These are phyloP conservation scores for Brassica hybrid DNA, from an alignment of 441 rosid species.

Conservation along the genomic window DNA sequence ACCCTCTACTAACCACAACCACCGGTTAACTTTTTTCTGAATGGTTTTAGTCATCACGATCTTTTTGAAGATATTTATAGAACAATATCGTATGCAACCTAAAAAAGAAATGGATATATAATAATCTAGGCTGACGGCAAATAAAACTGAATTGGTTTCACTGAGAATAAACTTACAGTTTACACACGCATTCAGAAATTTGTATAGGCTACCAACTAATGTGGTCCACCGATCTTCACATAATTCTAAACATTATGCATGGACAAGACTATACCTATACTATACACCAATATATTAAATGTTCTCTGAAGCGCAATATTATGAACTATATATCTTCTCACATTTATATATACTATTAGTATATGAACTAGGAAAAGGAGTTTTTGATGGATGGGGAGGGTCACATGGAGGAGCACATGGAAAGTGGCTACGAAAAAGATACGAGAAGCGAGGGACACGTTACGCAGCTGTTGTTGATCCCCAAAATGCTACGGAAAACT, in stretches of 20 bases:
- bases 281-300: slow-evolving; percentile 16
- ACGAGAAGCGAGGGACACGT: slow-evolving; percentile 44
- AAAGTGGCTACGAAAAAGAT: slow-evolving; percentile 37
- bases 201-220: slow-evolving; percentile 17
- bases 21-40: background rate
- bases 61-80: slow-evolving; percentile 17
- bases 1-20: slow-evolving; percentile 5
- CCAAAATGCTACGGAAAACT: slow-evolving; percentile 8
- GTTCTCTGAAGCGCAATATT: background rate
- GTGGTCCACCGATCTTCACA: slow-evolving; percentile 29
- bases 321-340: background rate
- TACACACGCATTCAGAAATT: background rate
- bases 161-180: background rate
- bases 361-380: slow-evolving; percentile 1
- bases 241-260: slow-evolving; percentile 19
- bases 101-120: slow-evolving; percentile 12
- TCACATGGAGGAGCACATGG: slow-evolving; percentile 63
- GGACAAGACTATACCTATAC: slow-evolving; percentile 18
- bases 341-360: background rate
- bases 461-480: slow-evolving; percentile 40
- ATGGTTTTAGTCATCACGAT: background rate
- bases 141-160: slow-evolving; percentile 10
- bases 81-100: slow-evolving; percentile 2
- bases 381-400: slow-evolving; percentile 31
- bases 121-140: slow-evolving; percentile 13